Percentiles rank a stretch among this genome's conserved stretches.
These are phyloP conservation scores for Agroathelia rolfsii DNA, from an alignment of 1,284 basidiomycete genomes.

Conservation along the genomic window DNA sequence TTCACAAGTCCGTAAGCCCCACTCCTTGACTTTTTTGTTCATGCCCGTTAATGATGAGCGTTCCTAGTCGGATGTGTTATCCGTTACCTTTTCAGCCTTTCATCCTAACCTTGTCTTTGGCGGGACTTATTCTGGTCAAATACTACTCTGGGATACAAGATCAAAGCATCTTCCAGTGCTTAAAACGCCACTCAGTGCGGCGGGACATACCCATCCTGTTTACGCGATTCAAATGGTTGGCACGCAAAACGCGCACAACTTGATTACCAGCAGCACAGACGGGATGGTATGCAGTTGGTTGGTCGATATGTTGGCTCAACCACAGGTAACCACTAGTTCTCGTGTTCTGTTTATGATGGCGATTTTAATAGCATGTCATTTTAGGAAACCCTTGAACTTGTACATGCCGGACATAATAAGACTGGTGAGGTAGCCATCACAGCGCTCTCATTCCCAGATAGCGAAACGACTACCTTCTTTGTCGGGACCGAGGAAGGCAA, in stretches of 20 bases:
- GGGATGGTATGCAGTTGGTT: conserved; percentile 97
- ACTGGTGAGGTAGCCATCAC: conserved; percentile 95
- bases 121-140: conserved; percentile 97
- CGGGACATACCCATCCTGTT: conserved; percentile 96
- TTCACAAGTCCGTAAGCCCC: conserved; percentile 65
- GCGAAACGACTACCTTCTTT: conserved; percentile 93
- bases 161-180: conserved; percentile 91
- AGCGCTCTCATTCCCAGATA: conserved; percentile 84
- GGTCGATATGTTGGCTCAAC: conserved; percentile 96
- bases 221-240: conserved; percentile 97
- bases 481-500: conserved; percentile 97
- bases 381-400: conserved; percentile 86
- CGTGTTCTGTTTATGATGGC: conserved; percentile 1
- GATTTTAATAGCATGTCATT: conserved; percentile 8
- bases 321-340: conserved; percentile 52
- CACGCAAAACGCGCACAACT: conserved; percentile 94
- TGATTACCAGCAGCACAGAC: conserved; percentile 93
- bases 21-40: conserved; percentile 3
- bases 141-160: conserved; percentile 97
- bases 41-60: conserved; percentile 5
- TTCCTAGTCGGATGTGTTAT: conserved; percentile 87
- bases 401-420: conserved; percentile 84
- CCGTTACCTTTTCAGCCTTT: conserved; percentile 94
- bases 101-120: conserved; percentile 96
- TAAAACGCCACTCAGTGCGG: conserved; percentile 90